phyloP scores from a whole-genome alignment of 116 monocot species.

The Thalassia testudinum region DNA sequence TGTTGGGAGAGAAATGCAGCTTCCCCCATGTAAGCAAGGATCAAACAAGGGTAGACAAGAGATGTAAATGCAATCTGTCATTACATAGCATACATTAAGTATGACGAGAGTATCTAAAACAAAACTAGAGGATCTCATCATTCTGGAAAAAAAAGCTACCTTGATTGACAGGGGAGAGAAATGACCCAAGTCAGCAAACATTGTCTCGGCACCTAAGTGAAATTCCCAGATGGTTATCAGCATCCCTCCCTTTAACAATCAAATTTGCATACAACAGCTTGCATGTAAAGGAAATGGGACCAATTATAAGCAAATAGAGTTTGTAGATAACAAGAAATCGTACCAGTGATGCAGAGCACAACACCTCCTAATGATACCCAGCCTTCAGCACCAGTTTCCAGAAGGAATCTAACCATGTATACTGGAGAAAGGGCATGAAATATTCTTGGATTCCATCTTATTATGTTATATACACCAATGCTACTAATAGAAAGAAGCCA shows the following conservation, averaged over 20 bases:
- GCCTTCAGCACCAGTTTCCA: slow-evolving; percentile 42
- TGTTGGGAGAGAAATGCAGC: slow-evolving; percentile 75
- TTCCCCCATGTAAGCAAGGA: slow-evolving; percentile 62
- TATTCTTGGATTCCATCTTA: slow-evolving; percentile 46
- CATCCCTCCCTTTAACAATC: too few species aligned
- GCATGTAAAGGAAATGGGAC: background rate
- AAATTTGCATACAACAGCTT: background rate
- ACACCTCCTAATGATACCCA: slow-evolving; percentile 75
- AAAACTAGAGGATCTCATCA: too few species aligned
- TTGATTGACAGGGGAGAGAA: slow-evolving; percentile 27
- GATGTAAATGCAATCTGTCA: slow-evolving; percentile 49
- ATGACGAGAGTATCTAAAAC: too few species aligned
- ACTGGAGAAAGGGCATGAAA: slow-evolving; percentile 46
- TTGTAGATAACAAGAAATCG: background rate
- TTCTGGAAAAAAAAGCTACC: slow-evolving; percentile 2
- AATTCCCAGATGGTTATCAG: background rate
- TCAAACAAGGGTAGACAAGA: slow-evolving; percentile 63
- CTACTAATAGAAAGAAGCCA: slow-evolving; percentile 66
- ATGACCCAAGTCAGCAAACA: slow-evolving; percentile 90
- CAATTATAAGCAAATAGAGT: background rate
- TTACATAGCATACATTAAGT: too few species aligned
- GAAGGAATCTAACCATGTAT: slow-evolving; percentile 58
- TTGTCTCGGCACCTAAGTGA: slow-evolving; percentile 69
- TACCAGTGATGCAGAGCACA: slow-evolving; percentile 70
- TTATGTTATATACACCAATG: slow-evolving; percentile 66